These are phyloP conservation scores for Plasmodium ovale DNA, from an alignment of 169 alveolate species.

Conservation along the genomic window DNA sequence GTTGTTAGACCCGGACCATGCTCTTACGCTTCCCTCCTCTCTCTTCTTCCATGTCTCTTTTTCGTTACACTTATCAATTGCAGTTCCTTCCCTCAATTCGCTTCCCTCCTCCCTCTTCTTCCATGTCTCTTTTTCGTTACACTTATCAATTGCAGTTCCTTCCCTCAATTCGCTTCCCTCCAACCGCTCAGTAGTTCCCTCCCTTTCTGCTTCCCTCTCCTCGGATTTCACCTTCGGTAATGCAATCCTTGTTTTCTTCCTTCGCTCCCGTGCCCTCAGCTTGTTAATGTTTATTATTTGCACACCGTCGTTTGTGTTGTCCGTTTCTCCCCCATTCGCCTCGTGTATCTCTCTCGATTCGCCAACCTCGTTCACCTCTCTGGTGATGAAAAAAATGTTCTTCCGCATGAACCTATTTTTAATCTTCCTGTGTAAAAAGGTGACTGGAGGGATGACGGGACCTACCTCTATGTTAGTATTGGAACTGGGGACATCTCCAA, in stretches of 20 bases:
- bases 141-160: neutral
- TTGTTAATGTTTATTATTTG: slow-evolving; percentile 23
- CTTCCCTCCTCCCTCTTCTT: neutral
- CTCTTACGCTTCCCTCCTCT: neutral
- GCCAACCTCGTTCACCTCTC: no score
- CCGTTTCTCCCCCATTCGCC: no score
- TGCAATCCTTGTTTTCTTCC: neutral
- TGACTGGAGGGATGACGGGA: slow-evolving; percentile 27
- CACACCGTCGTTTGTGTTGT: neutral
- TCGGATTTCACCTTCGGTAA: neutral
- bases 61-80: neutral
- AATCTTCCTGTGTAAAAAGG: slow-evolving; percentile 53
- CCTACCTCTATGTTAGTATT: slow-evolving; percentile 26
- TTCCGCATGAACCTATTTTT: slow-evolving; percentile 72
- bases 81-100: neutral
- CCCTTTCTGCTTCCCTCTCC: neutral
- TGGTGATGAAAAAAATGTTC: slow-evolving; percentile 53
- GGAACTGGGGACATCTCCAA: slow-evolving; percentile 72
- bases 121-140: neutral
- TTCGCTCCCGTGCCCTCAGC: neutral
- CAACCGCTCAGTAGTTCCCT: neutral
- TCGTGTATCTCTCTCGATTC: no score
- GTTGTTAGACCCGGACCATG: slow-evolving; percentile 28
- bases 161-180: neutral
- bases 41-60: neutral